Base-by-base conservation (phyloP, 345 rosid species). In the Pistacia vera region DNA sequence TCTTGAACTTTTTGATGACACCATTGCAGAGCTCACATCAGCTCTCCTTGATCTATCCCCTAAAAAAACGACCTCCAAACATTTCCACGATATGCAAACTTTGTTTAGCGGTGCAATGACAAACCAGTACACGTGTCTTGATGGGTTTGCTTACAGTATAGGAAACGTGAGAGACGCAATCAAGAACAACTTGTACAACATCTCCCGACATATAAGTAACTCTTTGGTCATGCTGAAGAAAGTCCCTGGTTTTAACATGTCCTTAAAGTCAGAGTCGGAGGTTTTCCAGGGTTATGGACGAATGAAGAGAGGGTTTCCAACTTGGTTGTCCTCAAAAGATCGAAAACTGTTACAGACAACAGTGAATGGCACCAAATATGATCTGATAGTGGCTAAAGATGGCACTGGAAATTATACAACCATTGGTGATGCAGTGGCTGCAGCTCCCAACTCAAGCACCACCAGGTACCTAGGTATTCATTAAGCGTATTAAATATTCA, bases 61-160 rank as follows among this genome's bases (percentile, higher is more conserved):
- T 3, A 64, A 28, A 13, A 79, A 73, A 48, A 74, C 82, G 46
- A 63, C 81, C 18, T 56, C 88, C 17, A 49, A 62, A 61, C 79
- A 84, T 72, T 75, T 66, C 88, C 85, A 85, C 57, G 89, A 86
- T 74, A 61, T 92, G 77, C 89, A 83, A 59, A 91, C 95, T 48
- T 72, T 95, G 52, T 77, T 93, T 22, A 91, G 94, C 79, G 89
- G 79, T 17, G 91, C 97, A 63, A 91, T 93, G 87, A 93, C 97
- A 20, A 90, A 93, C 77, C 95, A 91, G 86, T 91, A 89, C 88
- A 95, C 98, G 59, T 95, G 97, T 69, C 97, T 95, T 9, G 95
- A 93, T 46, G 97, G 98, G 76, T 91, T 95, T 41, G 83, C 85
- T 13, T 77, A 77, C 61, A 76, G 88, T 66, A 79, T 70, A 20